phyloP scores from a whole-genome alignment of 2,329 filamentous ascomycete genomes.

The Hymenoscyphus salicellus region DNA sequence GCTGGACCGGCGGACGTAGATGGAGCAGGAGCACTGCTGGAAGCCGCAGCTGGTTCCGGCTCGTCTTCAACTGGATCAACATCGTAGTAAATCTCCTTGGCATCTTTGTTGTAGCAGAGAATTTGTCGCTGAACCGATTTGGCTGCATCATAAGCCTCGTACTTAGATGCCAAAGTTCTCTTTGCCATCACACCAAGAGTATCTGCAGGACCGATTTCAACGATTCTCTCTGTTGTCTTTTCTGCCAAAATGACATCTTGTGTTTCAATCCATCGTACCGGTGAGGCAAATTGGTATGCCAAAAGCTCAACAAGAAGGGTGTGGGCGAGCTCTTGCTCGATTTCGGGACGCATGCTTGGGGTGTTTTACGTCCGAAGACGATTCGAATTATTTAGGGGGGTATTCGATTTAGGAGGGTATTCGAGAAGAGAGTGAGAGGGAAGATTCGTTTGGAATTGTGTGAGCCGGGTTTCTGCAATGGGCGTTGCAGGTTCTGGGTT shows the following conservation, averaged over 20 bases:
- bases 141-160: conserved; percentile 96
- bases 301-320: conserved; percentile 97
- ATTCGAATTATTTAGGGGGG: conserved; percentile 20
- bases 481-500: neutral
- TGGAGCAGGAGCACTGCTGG: conserved; percentile 32
- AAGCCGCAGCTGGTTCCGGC: conserved; percentile 55
- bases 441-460: neutral
- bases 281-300: conserved; percentile 98
- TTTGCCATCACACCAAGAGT: conserved; percentile 97
- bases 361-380: conserved; percentile 32
- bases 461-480: neutral
- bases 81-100: conserved; percentile 99
- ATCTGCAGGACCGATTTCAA: conserved; percentile 95
- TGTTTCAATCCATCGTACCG: conserved; percentile 99
- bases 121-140: conserved; percentile 96
- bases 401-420: conserved; percentile 21
- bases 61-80: conserved; percentile 94
- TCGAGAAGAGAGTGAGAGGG: neutral
- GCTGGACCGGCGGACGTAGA: conserved; percentile 48
- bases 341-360: conserved; percentile 85
- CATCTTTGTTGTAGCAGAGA: conserved; percentile 98
- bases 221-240: conserved; percentile 92
- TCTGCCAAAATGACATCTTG: conserved; percentile 99
- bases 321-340: conserved; percentile 98
- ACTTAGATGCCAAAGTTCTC: conserved; percentile 91